These are phyloP conservation scores for Rhinocladiella mackenziei DNA, from an alignment of 2,329 filamentous ascomycete genomes.

Conservation along the genomic window DNA sequence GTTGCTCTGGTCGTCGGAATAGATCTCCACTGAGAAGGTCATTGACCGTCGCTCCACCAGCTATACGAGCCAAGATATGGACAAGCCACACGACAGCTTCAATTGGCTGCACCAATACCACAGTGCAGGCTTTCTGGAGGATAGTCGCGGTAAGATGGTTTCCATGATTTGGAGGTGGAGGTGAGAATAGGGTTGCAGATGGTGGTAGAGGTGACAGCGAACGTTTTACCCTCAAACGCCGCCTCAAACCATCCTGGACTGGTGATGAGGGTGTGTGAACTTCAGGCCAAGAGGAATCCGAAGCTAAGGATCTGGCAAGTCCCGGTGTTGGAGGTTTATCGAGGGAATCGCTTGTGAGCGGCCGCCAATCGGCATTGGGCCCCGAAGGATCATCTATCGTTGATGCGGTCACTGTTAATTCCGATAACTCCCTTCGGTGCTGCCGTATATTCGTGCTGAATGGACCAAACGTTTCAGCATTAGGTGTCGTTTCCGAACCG, in stretches of 20 bases:
- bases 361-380: conserved; percentile 3
- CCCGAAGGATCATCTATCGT: conserved; percentile 15
- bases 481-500: conserved; percentile 12
- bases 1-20: conserved; percentile 21
- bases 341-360: conserved; percentile 16
- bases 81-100: conserved; percentile 76
- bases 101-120: conserved; percentile 75
- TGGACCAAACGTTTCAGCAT: conserved; percentile 13
- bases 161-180: conserved; percentile 28
- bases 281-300: conserved; percentile 39
- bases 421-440: conserved; percentile 33
- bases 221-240: conserved; percentile 19
- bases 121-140: conserved; percentile 70
- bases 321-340: conserved; percentile 42
- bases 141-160: conserved; percentile 58
- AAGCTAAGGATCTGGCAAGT: conserved; percentile 41
- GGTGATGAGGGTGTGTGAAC: conserved; percentile 37
- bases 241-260: conserved; percentile 20
- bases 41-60: conserved; percentile 42
- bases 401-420: conserved; percentile 32
- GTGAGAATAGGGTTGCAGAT: conserved; percentile 59
- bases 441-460: conserved; percentile 13
- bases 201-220: conserved; percentile 56
- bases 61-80: conserved; percentile 72
- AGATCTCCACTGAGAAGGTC: conserved; percentile 29